Evolutionary conservation across 2,329 filamentous ascomycete species (phyloP).

Genomic region (Chaetomium olivaceum): DNA sequence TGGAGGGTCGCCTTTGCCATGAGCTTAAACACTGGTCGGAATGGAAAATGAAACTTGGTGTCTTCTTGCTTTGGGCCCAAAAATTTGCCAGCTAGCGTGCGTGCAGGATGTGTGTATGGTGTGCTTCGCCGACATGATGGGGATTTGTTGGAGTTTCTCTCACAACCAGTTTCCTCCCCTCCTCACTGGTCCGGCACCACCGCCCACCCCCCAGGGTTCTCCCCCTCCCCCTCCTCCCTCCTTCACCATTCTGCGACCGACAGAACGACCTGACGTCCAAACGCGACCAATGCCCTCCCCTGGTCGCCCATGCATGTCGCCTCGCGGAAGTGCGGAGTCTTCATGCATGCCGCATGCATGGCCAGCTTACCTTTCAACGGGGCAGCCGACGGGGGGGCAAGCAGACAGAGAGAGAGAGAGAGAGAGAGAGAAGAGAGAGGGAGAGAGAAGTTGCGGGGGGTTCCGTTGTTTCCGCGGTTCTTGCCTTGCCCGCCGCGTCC

Average conservation of each 20-base stretch:
- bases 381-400: no score
- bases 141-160: conserved; percentile 5
- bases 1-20: neutral
- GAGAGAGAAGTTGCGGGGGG: neutral
- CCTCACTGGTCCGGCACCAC: conserved; percentile 6
- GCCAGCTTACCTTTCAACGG: neutral
- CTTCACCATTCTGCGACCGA: neutral
- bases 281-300: conserved; percentile 13
- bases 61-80: neutral
- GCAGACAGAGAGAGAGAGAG: neutral
- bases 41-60: neutral
- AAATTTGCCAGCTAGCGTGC: neutral
- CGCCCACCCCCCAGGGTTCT: neutral
- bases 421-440: neutral
- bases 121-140: conserved; percentile 2
- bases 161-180: conserved; percentile 14
- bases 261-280: neutral
- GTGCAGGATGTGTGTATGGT: conserved; percentile 13
- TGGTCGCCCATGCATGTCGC: conserved; percentile 2
- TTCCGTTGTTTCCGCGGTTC: no score
- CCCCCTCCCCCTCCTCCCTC: no score
- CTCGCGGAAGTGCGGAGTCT: conserved; percentile 6
- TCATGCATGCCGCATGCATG: conserved; percentile 2
- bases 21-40: neutral
- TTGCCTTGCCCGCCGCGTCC: no score